A percentile compares a stretch with the other conserved stretches of the same genome.
These are phyloP conservation scores for Aspergillus brunneoviolaceus DNA, from an alignment of 2,329 filamentous ascomycete species.

Conservation along the genomic window DNA sequence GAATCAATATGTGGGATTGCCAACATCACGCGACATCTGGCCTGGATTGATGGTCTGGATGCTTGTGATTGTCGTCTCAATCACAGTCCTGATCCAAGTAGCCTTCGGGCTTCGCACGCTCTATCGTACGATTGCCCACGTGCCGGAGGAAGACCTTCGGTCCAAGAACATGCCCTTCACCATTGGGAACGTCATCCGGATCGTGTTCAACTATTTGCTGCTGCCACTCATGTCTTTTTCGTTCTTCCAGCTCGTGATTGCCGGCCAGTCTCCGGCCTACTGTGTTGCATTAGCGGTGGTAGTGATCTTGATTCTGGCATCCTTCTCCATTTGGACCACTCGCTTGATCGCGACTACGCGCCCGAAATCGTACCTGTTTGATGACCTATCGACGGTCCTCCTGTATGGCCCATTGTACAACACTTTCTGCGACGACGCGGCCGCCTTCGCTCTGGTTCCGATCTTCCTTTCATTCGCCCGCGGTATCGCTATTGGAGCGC, in stretches of 20 bases:
- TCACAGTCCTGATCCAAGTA: conserved; percentile 69
- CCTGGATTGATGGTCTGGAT: conserved; percentile 92
- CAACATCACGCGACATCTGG: conserved; percentile 77
- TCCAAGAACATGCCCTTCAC: conserved; percentile 91
- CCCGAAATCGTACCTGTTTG: conserved; percentile 84
- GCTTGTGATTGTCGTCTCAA: conserved; percentile 68
- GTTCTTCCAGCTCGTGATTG: conserved; percentile 85
- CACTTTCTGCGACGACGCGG: conserved; percentile 91
- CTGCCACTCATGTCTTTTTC: conserved; percentile 83
- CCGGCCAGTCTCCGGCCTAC: conserved; percentile 64
- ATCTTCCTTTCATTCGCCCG: conserved; percentile 81
- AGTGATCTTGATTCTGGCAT: conserved; percentile 69
- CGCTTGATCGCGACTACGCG: conserved; percentile 76
- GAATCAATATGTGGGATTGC: conserved; percentile 80
- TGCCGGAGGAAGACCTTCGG: conserved; percentile 80
- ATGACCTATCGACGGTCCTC: conserved; percentile 85
- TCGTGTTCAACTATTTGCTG: conserved; percentile 90
- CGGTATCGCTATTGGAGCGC: conserved; percentile 85
- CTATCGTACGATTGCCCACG: conserved; percentile 68
- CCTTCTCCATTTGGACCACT: conserved; percentile 75
- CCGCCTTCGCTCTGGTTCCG: conserved; percentile 84
- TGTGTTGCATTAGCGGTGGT: conserved; percentile 73
- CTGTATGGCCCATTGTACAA: conserved; percentile 94
- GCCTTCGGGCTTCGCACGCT: conserved; percentile 77
- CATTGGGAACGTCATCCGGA: conserved; percentile 73